Percentiles rank a stretch among this genome's conserved stretches.
phyloP scores from a whole-genome alignment of 1,284 basidiomycete genomes.

The Trichosporon faecale region DNA sequence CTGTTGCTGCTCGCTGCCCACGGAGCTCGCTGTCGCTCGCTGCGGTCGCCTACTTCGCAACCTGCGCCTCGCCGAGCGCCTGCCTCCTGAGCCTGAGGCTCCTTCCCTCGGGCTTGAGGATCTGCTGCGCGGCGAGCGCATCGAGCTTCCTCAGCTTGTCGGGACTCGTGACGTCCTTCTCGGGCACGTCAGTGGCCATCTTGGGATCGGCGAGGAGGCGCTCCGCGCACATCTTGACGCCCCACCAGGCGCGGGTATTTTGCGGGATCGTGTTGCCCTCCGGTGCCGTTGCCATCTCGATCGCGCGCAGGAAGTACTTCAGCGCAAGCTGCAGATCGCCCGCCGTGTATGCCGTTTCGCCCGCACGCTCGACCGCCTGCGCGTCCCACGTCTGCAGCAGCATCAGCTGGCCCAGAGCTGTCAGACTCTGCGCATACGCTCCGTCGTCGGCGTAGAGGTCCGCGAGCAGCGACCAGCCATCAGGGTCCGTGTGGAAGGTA shows the following conservation, averaged over 20 bases:
- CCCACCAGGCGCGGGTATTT: constrained; percentile 67
- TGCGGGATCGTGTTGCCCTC: constrained; percentile 2
- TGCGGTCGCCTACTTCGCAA: constrained; percentile 10
- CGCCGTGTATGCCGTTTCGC: constrained; percentile 50
- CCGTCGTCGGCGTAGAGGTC: constrained; percentile 77
- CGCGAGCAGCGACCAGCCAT: constrained; percentile 91
- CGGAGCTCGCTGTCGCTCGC: too few species aligned
- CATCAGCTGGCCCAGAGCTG: constrained; percentile 44
- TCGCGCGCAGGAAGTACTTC: constrained; percentile 74
- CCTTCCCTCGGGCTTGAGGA: constrained; percentile 49
- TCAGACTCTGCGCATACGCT: constrained; percentile 57
- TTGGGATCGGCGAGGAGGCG: constrained; percentile 32
- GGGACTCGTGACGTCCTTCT: constrained; percentile 57
- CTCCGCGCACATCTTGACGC: constrained; percentile 69
- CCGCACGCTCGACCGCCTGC: constrained; percentile 37
- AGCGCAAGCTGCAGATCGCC: constrained; percentile 68
- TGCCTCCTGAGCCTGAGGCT: constrained; percentile 28
- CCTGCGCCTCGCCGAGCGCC: constrained; percentile 25
- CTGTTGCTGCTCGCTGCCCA: neutral
- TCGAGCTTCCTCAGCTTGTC: constrained; percentile 60
- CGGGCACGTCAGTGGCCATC: constrained; percentile 57
- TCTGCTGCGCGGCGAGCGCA: constrained; percentile 67
- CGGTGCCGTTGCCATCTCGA: constrained; percentile 71
- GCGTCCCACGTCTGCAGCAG: constrained; percentile 46
- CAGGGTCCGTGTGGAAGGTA: constrained; percentile 86